Percentiles rank a stretch among this genome's conserved stretches.
phyloP scores from a whole-genome alignment of 768 basidiomycete genomes.

The Suillus luteus region DNA sequence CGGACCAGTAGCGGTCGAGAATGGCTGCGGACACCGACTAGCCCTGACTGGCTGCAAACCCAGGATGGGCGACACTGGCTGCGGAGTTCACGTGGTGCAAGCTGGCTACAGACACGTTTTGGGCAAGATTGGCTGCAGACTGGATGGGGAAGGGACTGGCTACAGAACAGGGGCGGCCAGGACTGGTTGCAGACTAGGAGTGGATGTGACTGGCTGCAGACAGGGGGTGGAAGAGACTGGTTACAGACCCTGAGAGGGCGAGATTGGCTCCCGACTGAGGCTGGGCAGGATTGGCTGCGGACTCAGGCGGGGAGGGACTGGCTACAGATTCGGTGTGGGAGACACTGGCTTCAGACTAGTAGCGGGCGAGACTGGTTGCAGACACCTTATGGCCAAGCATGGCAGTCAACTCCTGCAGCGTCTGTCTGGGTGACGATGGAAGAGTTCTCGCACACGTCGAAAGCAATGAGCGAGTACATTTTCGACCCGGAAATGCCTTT shows the following conservation, averaged over 20 bases:
- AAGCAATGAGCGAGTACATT: not conserved
- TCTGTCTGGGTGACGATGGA: not conserved
- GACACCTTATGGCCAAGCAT: not conserved
- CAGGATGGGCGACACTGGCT: not conserved
- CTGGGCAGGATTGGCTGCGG: not conserved
- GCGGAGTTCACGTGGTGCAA: not conserved
- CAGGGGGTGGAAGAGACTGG: not conserved
- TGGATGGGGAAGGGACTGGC: not conserved
- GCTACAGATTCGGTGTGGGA: not conserved
- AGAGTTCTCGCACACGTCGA: not conserved
- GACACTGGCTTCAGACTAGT: not conserved
- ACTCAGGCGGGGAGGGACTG: not conserved
- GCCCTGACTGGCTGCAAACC: not conserved
- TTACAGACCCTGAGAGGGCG: not conserved
- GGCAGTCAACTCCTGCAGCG: not conserved
- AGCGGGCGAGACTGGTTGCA: not conserved
- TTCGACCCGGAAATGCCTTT: not conserved
- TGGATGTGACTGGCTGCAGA: not conserved
- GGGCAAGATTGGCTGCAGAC: not conserved
- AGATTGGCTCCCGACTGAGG: not conserved
- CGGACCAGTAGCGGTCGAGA: not conserved
- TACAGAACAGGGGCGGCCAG: not conserved
- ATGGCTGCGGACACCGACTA: not conserved
- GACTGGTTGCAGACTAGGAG: not conserved
- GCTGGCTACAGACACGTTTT: not conserved